Percentiles rank a stretch among this genome's conserved stretches.
phyloP scores from a whole-genome alignment of 1,284 basidiomycete species.

The Malassezia pachydermatis region DNA sequence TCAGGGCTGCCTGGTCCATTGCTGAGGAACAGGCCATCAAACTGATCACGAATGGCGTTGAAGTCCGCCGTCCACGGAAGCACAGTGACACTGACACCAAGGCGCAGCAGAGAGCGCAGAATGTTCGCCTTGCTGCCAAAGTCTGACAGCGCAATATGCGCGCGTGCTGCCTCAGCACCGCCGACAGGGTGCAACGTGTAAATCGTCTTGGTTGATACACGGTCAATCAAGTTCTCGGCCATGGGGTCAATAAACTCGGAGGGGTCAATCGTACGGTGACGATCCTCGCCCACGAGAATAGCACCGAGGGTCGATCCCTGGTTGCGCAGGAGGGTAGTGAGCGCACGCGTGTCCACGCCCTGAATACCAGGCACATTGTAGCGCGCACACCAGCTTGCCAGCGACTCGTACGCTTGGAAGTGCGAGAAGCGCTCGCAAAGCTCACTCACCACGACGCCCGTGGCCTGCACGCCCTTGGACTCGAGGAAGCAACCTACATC shows the following conservation, averaged over 20 bases:
- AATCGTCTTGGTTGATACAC: constrained; percentile 74
- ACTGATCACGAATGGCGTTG: constrained; percentile 74
- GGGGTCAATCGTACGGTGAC: constrained; percentile 55
- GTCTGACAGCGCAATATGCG: constrained; percentile 88
- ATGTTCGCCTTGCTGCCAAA: constrained; percentile 98
- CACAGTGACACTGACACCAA: constrained; percentile 83
- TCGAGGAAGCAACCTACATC: constrained; percentile 57
- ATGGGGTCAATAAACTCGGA: constrained; percentile 68
- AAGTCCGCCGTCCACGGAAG: constrained; percentile 97
- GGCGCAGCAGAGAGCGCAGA: constrained; percentile 75
- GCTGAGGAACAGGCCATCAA: constrained; percentile 87
- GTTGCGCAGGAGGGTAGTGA: constrained; percentile 83
- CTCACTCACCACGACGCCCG: constrained; percentile 85
- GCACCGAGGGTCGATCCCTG: constrained; percentile 94
- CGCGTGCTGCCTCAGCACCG: constrained; percentile 51
- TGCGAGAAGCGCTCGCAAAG: constrained; percentile 91
- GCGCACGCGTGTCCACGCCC: constrained; percentile 92
- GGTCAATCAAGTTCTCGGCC: constrained; percentile 79
- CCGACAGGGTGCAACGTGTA: constrained; percentile 80
- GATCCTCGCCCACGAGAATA: constrained; percentile 66
- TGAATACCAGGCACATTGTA: constrained; percentile 85
- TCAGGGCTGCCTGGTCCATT: constrained; percentile 93
- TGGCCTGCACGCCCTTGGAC: constrained; percentile 76
- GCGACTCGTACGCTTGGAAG: constrained; percentile 81
- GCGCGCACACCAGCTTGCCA: constrained; percentile 85